A percentile compares a stretch with the other conserved stretches of the same genome.
Conservation (phyloP, 805 yeast species). For the Lipomyces mesembrius region DNA sequence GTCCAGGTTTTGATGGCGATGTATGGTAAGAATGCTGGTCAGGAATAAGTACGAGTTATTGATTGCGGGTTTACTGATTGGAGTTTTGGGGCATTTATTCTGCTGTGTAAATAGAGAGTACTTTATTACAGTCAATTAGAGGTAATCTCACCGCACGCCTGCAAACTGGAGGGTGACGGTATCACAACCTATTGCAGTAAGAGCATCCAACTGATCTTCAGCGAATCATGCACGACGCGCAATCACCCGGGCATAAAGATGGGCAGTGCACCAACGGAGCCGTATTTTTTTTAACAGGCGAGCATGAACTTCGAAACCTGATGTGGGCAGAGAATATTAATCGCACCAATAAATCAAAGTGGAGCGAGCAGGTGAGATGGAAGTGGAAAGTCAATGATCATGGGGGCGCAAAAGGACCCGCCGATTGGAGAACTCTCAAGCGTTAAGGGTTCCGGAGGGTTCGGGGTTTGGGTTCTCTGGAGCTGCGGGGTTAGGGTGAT, state of each 20-base stretch:
- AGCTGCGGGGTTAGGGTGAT: not conserved
- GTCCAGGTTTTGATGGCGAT: conserved; percentile 23
- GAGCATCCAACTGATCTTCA: too few relatives aligned
- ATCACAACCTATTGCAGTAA: too few relatives aligned
- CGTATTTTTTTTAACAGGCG: not conserved
- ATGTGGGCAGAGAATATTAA: not conserved
- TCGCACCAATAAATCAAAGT: not conserved
- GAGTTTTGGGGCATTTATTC: not conserved
- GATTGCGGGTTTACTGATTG: not conserved
- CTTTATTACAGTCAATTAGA: too few relatives aligned
- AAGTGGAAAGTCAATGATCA: not conserved
- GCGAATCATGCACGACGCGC: too few relatives aligned
- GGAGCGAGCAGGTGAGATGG: not conserved
- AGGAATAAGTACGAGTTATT: not conserved
- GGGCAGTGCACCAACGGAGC: not conserved
- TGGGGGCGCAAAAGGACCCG: not conserved
- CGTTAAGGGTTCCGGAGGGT: too few relatives aligned
- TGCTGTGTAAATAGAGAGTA: not conserved
- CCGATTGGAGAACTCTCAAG: not conserved
- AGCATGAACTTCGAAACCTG: not conserved
- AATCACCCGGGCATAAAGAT: not conserved
- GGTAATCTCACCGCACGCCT: too few relatives aligned
- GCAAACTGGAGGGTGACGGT: too few relatives aligned
- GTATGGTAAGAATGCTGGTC: not conserved
- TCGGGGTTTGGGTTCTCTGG: not conserved